phyloP scores from a whole-genome alignment of 495 filamentous ascomycete genomes.

The Podospora pseudopauciseta region DNA sequence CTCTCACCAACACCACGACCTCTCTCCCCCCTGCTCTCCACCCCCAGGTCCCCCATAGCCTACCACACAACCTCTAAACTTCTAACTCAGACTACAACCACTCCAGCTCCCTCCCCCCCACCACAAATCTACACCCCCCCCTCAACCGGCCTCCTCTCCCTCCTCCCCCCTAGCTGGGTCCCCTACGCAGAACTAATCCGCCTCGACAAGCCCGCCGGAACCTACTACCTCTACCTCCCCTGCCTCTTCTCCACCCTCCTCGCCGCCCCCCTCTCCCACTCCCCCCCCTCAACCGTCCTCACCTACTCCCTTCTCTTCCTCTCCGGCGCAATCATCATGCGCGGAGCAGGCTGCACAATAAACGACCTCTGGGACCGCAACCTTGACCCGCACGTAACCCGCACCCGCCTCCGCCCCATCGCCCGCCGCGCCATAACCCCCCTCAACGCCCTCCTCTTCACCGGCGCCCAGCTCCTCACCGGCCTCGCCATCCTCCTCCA shows the following conservation, averaged over 20 bases:
- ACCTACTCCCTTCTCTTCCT: conserved; percentile 76
- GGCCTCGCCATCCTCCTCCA: conserved; percentile 81
- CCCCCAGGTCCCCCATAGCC: conserved; percentile 11
- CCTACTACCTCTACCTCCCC: conserved; percentile 94
- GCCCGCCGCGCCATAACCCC: conserved; percentile 80
- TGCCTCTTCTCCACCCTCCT: conserved; percentile 86
- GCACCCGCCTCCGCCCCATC: conserved; percentile 84
- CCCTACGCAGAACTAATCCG: conserved; percentile 93
- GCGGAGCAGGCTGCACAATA: conserved; percentile 95
- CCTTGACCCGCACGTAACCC: conserved; percentile 83
- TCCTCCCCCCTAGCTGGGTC: conserved; percentile 69
- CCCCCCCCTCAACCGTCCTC: conserved; percentile 55
- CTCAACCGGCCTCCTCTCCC: conserved; percentile 70
- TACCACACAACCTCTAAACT: conserved; percentile 28
- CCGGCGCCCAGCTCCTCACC: conserved; percentile 72
- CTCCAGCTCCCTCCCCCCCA: conserved; percentile 7
- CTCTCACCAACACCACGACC: conserved; percentile 17
- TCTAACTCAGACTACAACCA: conserved; percentile 11
- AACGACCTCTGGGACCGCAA: conserved; percentile 97
- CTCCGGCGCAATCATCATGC: conserved; percentile 87
- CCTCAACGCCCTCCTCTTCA: conserved; percentile 71
- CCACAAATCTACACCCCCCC: conserved; percentile 59
- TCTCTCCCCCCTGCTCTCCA: conserved; percentile 13
- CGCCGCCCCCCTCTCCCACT: conserved; percentile 56
- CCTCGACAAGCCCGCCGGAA: conserved; percentile 90